These are phyloP conservation scores for Lipomyces yamanashiensis DNA, from an alignment of 805 yeast genomes.

Conservation along the genomic window DNA sequence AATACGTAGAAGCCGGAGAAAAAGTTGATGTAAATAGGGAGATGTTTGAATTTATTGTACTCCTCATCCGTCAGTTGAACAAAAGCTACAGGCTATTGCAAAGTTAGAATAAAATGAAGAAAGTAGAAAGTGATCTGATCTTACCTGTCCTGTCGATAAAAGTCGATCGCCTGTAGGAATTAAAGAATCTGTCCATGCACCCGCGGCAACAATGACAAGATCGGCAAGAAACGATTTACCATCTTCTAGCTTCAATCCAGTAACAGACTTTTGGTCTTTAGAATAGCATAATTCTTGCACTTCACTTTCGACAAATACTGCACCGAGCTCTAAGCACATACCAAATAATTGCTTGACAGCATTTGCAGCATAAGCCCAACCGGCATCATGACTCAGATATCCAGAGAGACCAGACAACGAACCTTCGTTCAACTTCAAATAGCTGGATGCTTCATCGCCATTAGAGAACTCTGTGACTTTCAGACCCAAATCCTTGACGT, in stretches of 20 bases:
- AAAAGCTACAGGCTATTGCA: constrained; percentile 33
- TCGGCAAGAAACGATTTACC: constrained; percentile 23
- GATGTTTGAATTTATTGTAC: constrained; percentile 19
- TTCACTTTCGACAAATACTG: constrained; percentile 23
- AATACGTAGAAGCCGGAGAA: constrained; percentile 37
- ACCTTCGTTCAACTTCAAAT: constrained; percentile 40
- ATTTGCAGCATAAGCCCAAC: constrained; percentile 37
- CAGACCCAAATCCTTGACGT: constrained; percentile 26
- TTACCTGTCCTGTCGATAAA: constrained; percentile 38
- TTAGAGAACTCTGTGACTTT: constrained; percentile 20
- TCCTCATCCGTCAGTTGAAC: constrained; percentile 36
- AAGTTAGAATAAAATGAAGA: not conserved
- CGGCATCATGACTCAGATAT: constrained; percentile 39
- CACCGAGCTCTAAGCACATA: constrained; percentile 29
- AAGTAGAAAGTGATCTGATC: not conserved
- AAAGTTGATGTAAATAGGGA: constrained; percentile 38
- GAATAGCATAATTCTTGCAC: constrained; percentile 23
- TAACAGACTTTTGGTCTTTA: not conserved
- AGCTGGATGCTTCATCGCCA: constrained; percentile 11
- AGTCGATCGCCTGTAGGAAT: constrained; percentile 16
- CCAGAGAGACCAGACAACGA: constrained; percentile 42
- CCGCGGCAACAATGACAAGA: constrained; percentile 32
- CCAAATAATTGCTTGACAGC: constrained; percentile 23
- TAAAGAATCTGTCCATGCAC: constrained; percentile 38
- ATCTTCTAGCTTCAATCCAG: constrained; percentile 12